phyloP scores from a whole-genome alignment of 345 rosid species.

The Eucalyptus sp. region DNA sequence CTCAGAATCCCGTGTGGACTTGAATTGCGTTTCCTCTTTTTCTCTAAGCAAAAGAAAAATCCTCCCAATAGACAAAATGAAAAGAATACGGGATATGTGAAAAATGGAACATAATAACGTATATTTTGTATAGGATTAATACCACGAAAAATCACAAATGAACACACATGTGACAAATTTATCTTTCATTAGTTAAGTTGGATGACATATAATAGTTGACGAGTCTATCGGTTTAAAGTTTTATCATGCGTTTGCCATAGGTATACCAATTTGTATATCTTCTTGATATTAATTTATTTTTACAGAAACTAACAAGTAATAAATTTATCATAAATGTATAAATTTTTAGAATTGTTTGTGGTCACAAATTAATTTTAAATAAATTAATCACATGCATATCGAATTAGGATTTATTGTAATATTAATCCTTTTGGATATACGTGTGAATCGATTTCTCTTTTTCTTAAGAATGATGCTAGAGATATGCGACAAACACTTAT shows the following conservation, averaged over 20 bases:
- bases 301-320: rapidly evolving
- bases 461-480: neutral
- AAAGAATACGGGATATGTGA: neutral
- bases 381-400: too few species aligned
- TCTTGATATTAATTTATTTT: too few species aligned
- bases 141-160: too few species aligned
- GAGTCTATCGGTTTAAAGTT: rapidly evolving
- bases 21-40: neutral
- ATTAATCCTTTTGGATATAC: neutral
- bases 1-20: neutral
- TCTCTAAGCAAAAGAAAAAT: neutral
- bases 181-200: rapidly evolving
- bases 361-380: too few species aligned
- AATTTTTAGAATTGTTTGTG: too few species aligned
- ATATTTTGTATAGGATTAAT: neutral
- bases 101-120: rapidly evolving
- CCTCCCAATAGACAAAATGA: neutral
- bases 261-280: too few species aligned
- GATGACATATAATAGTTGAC: rapidly evolving
- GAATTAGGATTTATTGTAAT: rapidly evolving
- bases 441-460: neutral
- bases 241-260: rapidly evolving
- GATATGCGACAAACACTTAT: neutral
- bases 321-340: too few species aligned
- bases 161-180: rapidly evolving